A percentile compares a stretch with the other conserved stretches of the same genome.
These are phyloP conservation scores for Barnettozyma botsteinii DNA, from an alignment of 805 yeast genomes.

Conservation along the genomic window DNA sequence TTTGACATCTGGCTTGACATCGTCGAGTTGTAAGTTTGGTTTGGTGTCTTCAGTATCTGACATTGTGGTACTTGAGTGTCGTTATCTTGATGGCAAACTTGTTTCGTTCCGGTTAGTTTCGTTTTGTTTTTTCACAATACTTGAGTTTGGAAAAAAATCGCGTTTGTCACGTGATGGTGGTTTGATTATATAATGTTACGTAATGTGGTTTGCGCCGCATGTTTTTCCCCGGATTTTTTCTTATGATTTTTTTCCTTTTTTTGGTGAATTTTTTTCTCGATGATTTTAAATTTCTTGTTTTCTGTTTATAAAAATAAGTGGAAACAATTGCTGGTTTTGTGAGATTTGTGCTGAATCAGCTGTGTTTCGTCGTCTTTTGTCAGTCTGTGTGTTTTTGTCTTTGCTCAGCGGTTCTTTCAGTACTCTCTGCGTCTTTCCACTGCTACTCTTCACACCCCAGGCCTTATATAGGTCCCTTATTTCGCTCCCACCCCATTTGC, in stretches of 20 bases:
- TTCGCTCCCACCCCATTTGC: neutral
- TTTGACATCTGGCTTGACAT: slow-evolving; percentile 44
- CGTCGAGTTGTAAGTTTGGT: slow-evolving; percentile 26
- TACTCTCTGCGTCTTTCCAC: too few relatives aligned
- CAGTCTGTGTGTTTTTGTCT: neutral
- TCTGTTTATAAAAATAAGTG: too few relatives aligned
- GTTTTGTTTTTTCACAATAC: neutral
- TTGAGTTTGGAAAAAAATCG: neutral
- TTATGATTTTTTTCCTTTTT: neutral
- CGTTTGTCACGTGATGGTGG: neutral
- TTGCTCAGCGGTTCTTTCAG: too few relatives aligned
- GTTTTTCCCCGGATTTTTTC: slow-evolving; percentile 6
- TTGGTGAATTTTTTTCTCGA: neutral
- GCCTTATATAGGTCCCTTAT: too few relatives aligned
- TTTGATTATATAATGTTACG: too few relatives aligned
- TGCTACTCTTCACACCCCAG: too few relatives aligned
- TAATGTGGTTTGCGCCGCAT: too few relatives aligned
- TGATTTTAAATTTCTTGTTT: neutral
- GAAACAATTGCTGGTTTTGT: too few relatives aligned
- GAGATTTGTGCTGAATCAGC: too few relatives aligned
- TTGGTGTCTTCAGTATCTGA: slow-evolving; percentile 30
- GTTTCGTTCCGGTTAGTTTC: neutral
- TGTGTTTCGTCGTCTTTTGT: too few relatives aligned
- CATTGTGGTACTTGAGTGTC: slow-evolving; percentile 19
- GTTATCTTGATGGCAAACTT: neutral